Conservation (phyloP, 108 stramenopile species). For the Heterococcus sp. region DNA sequence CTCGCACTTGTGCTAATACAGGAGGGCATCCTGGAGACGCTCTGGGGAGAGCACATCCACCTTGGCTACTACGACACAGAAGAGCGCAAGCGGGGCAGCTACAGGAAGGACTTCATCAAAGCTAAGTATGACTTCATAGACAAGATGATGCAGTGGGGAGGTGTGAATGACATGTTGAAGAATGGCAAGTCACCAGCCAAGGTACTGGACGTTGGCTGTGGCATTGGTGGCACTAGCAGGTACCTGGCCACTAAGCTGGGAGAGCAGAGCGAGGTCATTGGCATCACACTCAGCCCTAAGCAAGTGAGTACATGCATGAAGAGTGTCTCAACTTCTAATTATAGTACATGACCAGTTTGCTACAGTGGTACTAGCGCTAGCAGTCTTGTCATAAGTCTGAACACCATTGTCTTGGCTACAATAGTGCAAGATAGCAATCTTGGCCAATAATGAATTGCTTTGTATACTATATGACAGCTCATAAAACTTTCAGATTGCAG, state of each 20-base stretch:
- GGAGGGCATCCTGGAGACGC: slow-evolving; percentile 93
- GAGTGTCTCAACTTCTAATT: too few species aligned
- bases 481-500: too few species aligned
- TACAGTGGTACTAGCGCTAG: too few species aligned
- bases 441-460: too few species aligned
- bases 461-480: too few species aligned
- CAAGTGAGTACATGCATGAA: too few species aligned
- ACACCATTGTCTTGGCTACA: too few species aligned
- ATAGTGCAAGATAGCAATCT: too few species aligned
- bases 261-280: slow-evolving; percentile 74
- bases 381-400: too few species aligned
- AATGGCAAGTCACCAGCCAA: slow-evolving; percentile 5
- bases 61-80: slow-evolving; percentile 82
- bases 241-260: slow-evolving; percentile 81
- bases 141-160: slow-evolving; percentile 90
- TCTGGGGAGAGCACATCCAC: slow-evolving; percentile 98
- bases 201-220: slow-evolving; percentile 92
- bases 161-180: slow-evolving; percentile 17
- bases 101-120: slow-evolving; percentile 81
- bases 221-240: slow-evolving; percentile 88
- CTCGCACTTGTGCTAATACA: too few species aligned
- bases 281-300: slow-evolving; percentile 84
- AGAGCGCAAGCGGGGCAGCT: slow-evolving; percentile 54
- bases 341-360: too few species aligned
- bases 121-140: slow-evolving; percentile 95